phyloP scores from a whole-genome alignment of 345 rosid species.

The Murraya paniculata region DNA sequence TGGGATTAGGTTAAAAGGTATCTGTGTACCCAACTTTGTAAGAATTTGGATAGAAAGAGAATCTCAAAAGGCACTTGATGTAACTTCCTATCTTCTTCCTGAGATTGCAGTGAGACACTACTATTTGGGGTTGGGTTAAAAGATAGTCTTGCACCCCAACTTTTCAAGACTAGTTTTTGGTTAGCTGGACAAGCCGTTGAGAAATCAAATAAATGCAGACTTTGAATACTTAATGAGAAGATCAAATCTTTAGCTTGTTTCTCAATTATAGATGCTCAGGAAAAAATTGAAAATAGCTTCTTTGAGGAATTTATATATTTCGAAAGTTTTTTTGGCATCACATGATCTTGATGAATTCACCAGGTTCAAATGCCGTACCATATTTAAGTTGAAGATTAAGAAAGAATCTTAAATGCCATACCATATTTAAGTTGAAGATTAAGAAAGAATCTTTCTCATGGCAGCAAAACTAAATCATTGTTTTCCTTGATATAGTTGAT shows the following conservation, averaged over 20 bases:
- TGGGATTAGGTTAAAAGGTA: not conserved
- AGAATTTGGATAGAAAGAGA: too few species aligned
- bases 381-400: not conserved
- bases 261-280: not conserved
- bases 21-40: not conserved
- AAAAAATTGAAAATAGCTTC: not conserved
- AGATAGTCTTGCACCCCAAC: not conserved
- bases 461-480: not conserved
- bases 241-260: not conserved
- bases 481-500: conserved; percentile 46
- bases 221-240: not conserved
- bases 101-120: not conserved
- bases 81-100: not conserved
- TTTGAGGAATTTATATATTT: not conserved
- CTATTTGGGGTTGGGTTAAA: not conserved
- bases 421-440: not conserved
- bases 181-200: not conserved
- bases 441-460: not conserved
- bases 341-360: not conserved
- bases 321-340: not conserved
- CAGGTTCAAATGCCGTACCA: not conserved
- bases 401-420: not conserved
- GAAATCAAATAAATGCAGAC: not conserved
- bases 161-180: not conserved
- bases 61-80: too few species aligned